Evolutionary conservation across 805 yeast genomes (phyloP).

Genomic region (Wickerhamiella shivajii): DNA sequence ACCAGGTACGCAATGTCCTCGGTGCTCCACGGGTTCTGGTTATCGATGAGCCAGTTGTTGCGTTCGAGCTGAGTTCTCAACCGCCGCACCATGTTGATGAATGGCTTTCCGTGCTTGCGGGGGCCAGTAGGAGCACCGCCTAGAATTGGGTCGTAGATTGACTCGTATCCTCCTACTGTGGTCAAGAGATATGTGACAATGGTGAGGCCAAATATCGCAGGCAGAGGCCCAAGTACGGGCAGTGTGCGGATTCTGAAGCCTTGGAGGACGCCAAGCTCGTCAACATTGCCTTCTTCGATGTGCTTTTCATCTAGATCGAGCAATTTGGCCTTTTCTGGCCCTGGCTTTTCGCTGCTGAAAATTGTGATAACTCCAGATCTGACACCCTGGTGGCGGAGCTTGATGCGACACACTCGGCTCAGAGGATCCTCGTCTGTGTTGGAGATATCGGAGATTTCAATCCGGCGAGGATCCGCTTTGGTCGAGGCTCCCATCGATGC

Average conservation of each 20-base stretch:
- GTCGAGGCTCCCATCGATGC: constrained; percentile 97
- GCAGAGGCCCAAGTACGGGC: constrained; percentile 95
- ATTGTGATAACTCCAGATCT: constrained; percentile 66
- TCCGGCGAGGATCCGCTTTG: constrained; percentile 86
- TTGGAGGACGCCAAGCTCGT: constrained; percentile 69
- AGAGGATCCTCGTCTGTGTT: constrained; percentile 88
- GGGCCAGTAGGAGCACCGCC: constrained; percentile 76
- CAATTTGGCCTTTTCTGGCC: constrained; percentile 78
- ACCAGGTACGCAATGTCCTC: constrained; percentile 67
- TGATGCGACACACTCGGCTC: constrained; percentile 72
- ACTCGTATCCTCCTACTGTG: constrained; percentile 67
- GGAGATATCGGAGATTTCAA: constrained; percentile 78
- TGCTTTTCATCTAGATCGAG: constrained; percentile 78
- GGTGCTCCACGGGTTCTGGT: constrained; percentile 48
- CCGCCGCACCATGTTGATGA: constrained; percentile 69
- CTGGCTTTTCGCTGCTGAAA: constrained; percentile 92
- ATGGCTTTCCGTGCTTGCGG: constrained; percentile 69
- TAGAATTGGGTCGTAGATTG: constrained; percentile 25
- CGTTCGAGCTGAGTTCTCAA: constrained; percentile 80
- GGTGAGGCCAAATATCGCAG: constrained; percentile 88
- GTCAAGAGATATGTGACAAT: constrained; percentile 76
- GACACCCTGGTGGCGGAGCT: constrained; percentile 69
- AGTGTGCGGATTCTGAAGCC: constrained; percentile 88
- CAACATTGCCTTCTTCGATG: constrained; percentile 66
- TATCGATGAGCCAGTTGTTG: constrained; percentile 48